Base-by-base conservation (phyloP, 140 eudicot species). In the Flaveria floridana region DNA sequence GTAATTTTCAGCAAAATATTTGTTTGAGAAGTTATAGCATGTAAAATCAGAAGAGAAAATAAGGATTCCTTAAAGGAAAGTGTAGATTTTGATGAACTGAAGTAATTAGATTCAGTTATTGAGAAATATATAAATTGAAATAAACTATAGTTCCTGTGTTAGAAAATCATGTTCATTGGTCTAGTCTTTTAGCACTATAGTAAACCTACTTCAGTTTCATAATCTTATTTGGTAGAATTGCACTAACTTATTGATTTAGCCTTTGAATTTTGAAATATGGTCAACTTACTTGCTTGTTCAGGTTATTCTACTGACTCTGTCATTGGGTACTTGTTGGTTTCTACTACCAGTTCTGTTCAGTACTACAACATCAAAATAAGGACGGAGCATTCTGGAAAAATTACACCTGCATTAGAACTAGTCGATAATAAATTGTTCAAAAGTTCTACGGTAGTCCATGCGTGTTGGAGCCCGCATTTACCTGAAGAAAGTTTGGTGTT, bases 391-490 rank as follows among this genome's bases (percentile, higher is more conserved):
- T 48, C 55, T 41, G 85, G 70, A 51, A 46, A 37, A 18, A 68
- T 82, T 12, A 65, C 59, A 41, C 86, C 84, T 0, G 7, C 64
- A n/a, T 69, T 89, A 53, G 84, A 81, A 26, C 80, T 76, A 71
- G 15, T 83, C n/a, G 91, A 84, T 47, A 37, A 74, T 44, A 89
- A 84, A 44, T 51, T 21, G 34, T 86, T 87, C 58, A 70, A 70
- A 70, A 79, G 78, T 68, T 76, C 71, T 62, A 52, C 71, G 3
- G 78, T 92, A 77, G 84, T 76, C 9, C 63, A 89, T 71, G 86
- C 88, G 72, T 89, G 95, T 82, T 92, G 98, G 98, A 89, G 84
- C 79, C 92, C 90, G 2, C 96, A 92, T 87, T 6, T 86, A 65
- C 81, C 72, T 1, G 89, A 86, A 76, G 95, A 89, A 73, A 73